Evolutionary conservation across 768 basidiomycete genomes (phyloP), one percentile per base, ranked within the genome.

Genomic region (Trametes cingulata): DNA sequence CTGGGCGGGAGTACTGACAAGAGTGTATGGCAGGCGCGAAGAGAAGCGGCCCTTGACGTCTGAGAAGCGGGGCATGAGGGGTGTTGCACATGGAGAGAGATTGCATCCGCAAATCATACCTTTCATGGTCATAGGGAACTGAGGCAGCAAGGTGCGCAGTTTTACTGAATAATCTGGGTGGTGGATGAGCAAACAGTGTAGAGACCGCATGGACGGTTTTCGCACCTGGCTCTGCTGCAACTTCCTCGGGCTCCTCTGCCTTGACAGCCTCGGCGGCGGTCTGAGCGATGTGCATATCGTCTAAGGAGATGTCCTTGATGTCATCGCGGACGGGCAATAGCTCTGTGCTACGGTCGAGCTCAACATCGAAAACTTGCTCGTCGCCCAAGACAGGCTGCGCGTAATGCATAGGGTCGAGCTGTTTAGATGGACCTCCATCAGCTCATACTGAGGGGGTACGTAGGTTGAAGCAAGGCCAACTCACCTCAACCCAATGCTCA

Each of bases 401-500:
- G 15, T 71, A 65, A 29, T 72, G 79, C 33, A 74, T 68, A n/a
- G 73, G 74, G 64, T 82, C 81, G 22, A 80, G 76, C 78, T 81
- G 62, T 9, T 13, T n/a, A n/a, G n/a, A n/a, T n/a, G n/a, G n/a
- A n/a, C n/a, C n/a, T n/a, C n/a, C n/a, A n/a, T 20, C 20, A 35
- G 13, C 27, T 24, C 33, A 36, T 24, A 14, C n/a, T n/a, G n/a
- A n/a, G n/a, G 29, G 46, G 6, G 24, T 41, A 20, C 6, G 27
- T 36, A 17, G 15, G n/a, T 29, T 22, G 14, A n/a, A 37, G 56
- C 42, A 36, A 40, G 24, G 55, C n/a, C 7, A 50, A 45, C 14
- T 36, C 64, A 80, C 82, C 65, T 83, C 79, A 7, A 83, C 74
- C 81, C 81, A 84, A 52, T 83, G 81, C 9, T 82, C 80, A 17